A percentile compares a stretch with the other conserved stretches of the same genome.
Conservation (phyloP, 768 basidiomycete species). For the Hygrocybe coccinea region DNA sequence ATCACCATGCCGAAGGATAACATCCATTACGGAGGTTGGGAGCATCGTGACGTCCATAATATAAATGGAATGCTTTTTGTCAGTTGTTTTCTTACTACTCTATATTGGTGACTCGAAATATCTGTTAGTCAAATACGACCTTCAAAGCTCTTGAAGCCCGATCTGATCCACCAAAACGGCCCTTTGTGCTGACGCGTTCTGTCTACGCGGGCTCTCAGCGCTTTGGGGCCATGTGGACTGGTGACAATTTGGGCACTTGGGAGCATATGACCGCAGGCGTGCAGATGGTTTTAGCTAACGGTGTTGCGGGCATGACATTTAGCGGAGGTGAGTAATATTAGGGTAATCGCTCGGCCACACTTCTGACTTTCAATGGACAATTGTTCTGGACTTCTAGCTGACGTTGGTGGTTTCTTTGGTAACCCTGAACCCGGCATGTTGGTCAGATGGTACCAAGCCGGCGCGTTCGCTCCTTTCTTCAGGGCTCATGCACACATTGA, state of each 20-base stretch:
- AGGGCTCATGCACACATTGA: constrained; percentile 97
- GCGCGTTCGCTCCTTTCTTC: constrained; percentile 95
- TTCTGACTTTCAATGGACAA: not conserved
- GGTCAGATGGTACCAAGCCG: constrained; percentile 95
- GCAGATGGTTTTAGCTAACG: constrained; percentile 87
- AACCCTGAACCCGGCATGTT: constrained; percentile 94
- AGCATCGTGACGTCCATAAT: constrained; percentile 96
- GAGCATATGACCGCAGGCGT: constrained; percentile 92
- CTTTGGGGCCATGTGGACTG: constrained; percentile 98
- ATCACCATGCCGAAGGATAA: constrained; percentile 67
- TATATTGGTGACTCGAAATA: not conserved
- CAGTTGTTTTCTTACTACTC: constrained; percentile 23
- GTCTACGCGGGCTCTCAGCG: constrained; percentile 96
- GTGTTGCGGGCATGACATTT: constrained; percentile 88
- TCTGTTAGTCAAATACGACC: constrained; percentile 71
- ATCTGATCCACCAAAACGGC: constrained; percentile 69
- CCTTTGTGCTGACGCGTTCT: constrained; percentile 92
- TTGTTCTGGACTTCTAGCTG: constrained; percentile 51
- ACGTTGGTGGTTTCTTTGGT: constrained; percentile 98
- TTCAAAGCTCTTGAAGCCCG: constrained; percentile 73
- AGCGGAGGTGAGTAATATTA: constrained; percentile 67
- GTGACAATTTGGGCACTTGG: constrained; percentile 97
- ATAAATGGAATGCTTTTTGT: constrained; percentile 94
- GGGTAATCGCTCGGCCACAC: not conserved
- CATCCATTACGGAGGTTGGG: constrained; percentile 92